phyloP scores from a whole-genome alignment of 192 early-diverging fungal species.

The Linnemannia hyalina region DNA sequence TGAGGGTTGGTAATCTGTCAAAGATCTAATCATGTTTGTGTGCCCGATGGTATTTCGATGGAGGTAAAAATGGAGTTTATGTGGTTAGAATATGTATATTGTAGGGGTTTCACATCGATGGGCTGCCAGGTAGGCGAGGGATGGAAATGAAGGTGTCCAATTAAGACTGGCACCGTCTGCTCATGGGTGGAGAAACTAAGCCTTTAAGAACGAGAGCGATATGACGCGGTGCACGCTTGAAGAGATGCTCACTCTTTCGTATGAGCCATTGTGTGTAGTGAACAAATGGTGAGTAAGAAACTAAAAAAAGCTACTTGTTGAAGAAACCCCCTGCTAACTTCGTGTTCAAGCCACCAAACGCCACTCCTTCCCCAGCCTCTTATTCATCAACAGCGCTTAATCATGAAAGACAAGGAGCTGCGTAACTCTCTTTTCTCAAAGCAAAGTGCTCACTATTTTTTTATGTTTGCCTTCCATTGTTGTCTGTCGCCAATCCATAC shows the following conservation, averaged over 20 bases:
- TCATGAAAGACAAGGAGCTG: neutral
- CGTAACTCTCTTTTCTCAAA: conserved; percentile 1
- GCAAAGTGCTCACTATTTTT: neutral
- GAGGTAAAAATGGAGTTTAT: neutral
- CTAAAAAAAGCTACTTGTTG: neutral
- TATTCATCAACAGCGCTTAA: neutral
- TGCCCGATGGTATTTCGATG: neutral
- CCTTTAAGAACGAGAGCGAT: neutral
- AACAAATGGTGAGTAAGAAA: neutral
- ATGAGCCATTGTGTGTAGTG: neutral
- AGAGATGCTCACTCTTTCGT: neutral
- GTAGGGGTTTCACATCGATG: neutral
- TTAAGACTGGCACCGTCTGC: neutral
- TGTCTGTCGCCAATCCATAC: too few relatives aligned
- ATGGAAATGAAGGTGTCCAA: neutral
- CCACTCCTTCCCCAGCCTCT: neutral
- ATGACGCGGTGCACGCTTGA: neutral
- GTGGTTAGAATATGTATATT: neutral
- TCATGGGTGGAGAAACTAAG: conserved; percentile 8
- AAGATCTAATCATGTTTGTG: conserved; percentile 33
- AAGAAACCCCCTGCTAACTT: neutral
- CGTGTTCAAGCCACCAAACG: neutral
- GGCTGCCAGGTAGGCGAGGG: neutral
- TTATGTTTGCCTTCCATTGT: neutral
- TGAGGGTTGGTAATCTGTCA: conserved; percentile 13